Evolutionary conservation across 1,139 yeast genomes (phyloP).

Genomic region (Suhomyces anneliseae): DNA sequence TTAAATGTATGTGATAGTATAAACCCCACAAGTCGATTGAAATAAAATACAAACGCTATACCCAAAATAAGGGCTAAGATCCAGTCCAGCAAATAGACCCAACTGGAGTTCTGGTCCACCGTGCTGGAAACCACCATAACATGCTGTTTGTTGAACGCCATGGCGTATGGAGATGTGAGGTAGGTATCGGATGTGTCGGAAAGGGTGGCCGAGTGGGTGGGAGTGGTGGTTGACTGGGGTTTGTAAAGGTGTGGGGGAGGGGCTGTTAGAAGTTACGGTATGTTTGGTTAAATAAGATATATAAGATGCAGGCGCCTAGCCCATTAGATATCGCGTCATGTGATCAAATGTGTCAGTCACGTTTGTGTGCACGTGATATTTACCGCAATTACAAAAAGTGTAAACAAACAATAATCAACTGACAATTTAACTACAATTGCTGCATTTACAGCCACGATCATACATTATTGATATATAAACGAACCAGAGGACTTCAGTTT

Average conservation of each 20-base stretch:
- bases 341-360: not conserved
- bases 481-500: not conserved
- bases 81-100: conserved; percentile 90
- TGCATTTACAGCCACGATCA: not conserved
- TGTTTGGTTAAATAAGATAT: not conserved
- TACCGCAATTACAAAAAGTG: not conserved
- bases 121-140: conserved; percentile 20
- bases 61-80: conserved; percentile 62
- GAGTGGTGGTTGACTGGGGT: too few relatives aligned
- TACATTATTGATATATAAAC: not conserved
- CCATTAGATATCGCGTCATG: not conserved
- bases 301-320: too few relatives aligned
- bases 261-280: not conserved
- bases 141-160: conserved; percentile 29
- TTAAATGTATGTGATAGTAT: conserved; percentile 51
- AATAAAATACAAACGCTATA: conserved; percentile 68
- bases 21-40: conserved; percentile 73
- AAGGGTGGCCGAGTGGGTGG: too few relatives aligned
- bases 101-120: conserved; percentile 50
- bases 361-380: not conserved
- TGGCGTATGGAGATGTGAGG: conserved; percentile 4
- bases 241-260: not conserved
- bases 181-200: not conserved
- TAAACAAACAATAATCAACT: not conserved
- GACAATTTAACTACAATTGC: not conserved